These are phyloP conservation scores for Pseudogymnoascus sp. DNA, from an alignment of 2,329 filamentous ascomycete species.

Conservation along the genomic window DNA sequence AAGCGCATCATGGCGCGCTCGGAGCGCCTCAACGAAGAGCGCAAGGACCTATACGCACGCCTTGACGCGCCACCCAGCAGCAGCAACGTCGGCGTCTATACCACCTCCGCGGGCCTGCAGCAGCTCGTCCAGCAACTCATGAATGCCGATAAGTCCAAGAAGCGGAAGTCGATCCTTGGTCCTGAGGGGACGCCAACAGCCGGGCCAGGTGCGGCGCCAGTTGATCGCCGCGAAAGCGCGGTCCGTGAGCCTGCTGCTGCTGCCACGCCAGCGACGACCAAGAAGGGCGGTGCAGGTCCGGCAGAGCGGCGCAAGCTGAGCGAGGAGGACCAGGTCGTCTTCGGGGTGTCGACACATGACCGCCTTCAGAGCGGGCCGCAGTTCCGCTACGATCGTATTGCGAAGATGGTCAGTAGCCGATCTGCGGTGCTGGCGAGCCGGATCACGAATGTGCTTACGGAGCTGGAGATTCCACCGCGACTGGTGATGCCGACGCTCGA, in stretches of 20 bases:
- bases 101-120: constrained; percentile 70
- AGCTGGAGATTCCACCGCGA: constrained; percentile 61
- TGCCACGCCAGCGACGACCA: constrained; percentile 31
- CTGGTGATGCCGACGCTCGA: constrained; percentile 66
- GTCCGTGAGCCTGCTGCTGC: constrained; percentile 24
- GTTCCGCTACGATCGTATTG: constrained; percentile 78
- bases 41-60: constrained; percentile 75
- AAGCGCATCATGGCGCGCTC: constrained; percentile 84
- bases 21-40: constrained; percentile 77
- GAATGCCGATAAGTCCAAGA: constrained; percentile 78
- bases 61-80: constrained; percentile 72
- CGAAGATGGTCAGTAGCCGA: constrained; percentile 70
- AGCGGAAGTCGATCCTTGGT: constrained; percentile 64
- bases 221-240: constrained; percentile 30
- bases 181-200: constrained; percentile 43
- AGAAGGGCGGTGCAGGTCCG: constrained; percentile 27
- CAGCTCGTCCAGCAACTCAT: constrained; percentile 75
- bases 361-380: constrained; percentile 77
- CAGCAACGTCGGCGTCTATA: constrained; percentile 65
- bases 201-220: constrained; percentile 28
- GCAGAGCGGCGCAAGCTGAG: constrained; percentile 61
- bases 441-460: constrained; percentile 61
- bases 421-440: constrained; percentile 66
- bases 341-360: constrained; percentile 79
- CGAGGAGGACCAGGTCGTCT: constrained; percentile 65